Conservation (phyloP, 176 grass and related monocot species). For the Carex kokanica region DNA sequence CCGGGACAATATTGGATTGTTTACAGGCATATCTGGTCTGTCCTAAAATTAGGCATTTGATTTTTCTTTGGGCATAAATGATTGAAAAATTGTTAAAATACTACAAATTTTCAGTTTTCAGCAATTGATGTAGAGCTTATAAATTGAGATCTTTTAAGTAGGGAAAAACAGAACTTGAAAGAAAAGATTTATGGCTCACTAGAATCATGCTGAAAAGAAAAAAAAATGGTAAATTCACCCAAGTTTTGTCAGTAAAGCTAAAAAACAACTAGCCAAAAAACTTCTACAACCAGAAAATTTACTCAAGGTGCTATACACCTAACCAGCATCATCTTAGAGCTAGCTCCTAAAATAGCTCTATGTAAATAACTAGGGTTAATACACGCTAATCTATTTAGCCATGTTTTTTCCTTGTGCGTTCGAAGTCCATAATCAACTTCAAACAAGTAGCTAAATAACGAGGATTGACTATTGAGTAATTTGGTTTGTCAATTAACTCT, state of each 20-base stretch:
- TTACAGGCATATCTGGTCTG: background rate
- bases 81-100: background rate
- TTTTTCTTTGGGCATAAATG: background rate
- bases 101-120: background rate
- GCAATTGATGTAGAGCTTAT: background rate
- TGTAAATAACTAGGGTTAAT: background rate
- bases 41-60: background rate
- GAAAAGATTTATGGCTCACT: background rate
- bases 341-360: background rate
- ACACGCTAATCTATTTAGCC: background rate
- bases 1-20: background rate
- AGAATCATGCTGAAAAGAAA: background rate
- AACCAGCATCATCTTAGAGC: background rate
- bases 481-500: background rate
- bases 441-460: background rate
- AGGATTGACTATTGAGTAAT: background rate
- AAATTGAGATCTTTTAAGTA: background rate
- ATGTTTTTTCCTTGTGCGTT: background rate
- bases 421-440: background rate
- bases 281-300: background rate
- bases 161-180: background rate
- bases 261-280: background rate
- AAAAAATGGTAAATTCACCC: background rate
- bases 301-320: background rate
- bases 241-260: background rate